Evolutionary conservation across 768 basidiomycete genomes (phyloP).

Genomic region (Calocera cornea): DNA sequence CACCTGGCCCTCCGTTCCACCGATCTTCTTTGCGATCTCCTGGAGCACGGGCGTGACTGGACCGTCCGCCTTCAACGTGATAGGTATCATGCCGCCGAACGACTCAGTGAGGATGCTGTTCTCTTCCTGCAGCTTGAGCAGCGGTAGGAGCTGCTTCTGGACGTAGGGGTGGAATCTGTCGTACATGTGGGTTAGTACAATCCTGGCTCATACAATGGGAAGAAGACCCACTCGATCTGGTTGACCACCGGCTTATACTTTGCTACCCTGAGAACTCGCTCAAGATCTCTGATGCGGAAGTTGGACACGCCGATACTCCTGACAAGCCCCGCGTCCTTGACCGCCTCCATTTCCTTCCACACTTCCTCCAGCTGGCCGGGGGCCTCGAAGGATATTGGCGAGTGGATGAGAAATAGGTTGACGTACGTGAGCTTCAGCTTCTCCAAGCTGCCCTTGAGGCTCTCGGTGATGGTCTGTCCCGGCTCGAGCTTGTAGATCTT

Average conservation of each 20-base stretch:
- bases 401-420: constrained; percentile 53
- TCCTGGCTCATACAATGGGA: not conserved
- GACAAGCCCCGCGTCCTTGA: constrained; percentile 34
- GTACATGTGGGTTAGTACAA: no score
- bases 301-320: constrained; percentile 61
- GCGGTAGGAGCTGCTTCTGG: constrained; percentile 15
- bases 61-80: constrained; percentile 43
- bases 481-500: constrained; percentile 31
- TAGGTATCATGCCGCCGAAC: constrained; percentile 33
- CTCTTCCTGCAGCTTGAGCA: constrained; percentile 22
- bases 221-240: constrained; percentile 33
- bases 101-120: constrained; percentile 30
- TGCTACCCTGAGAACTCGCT: constrained; percentile 53
- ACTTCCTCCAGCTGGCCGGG: constrained; percentile 34
- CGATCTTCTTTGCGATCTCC: constrained; percentile 22
- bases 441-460: constrained; percentile 40
- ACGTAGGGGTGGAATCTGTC: constrained; percentile 30
- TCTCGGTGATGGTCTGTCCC: constrained; percentile 35
- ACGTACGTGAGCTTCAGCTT: constrained; percentile 43
- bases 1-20: constrained; percentile 21
- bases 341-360: constrained; percentile 50
- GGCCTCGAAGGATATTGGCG: constrained; percentile 20
- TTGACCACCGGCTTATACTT: constrained; percentile 64
- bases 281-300: constrained; percentile 52
- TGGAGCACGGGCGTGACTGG: constrained; percentile 30